Evolutionary conservation across 352 stramenopile genomes (phyloP).

Genomic region (Pythium grandisporangium): DNA sequence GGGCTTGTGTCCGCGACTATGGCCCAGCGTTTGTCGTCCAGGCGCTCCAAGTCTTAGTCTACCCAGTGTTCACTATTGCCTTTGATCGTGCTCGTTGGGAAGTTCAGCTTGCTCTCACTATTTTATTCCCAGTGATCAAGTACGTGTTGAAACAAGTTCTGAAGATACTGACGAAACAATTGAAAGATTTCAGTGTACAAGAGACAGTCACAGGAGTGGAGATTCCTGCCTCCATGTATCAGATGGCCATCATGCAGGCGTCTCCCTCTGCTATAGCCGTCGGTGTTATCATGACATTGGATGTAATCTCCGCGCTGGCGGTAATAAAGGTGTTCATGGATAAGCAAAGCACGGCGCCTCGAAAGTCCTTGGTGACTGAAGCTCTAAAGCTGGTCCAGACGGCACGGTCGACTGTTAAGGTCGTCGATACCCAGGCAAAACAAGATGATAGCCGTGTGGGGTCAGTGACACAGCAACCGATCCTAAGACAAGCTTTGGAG

Average conservation of each 20-base stretch:
- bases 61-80: constrained; percentile 12
- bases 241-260: constrained; percentile 15
- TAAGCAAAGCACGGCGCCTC: background rate
- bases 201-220: constrained; percentile 12
- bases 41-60: background rate
- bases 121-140: constrained; percentile 13
- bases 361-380: background rate
- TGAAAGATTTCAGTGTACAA: background rate
- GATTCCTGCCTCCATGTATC: constrained; percentile 14
- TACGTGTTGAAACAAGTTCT: constrained; percentile 6
- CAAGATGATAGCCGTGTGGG: no score
- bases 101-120: constrained; percentile 8
- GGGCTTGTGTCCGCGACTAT: background rate
- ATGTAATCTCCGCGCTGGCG: constrained; percentile 7
- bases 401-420: no score
- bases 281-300: constrained; percentile 10
- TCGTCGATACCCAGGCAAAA: no score
- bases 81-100: constrained; percentile 5
- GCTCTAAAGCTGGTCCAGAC: no score
- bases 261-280: constrained; percentile 6
- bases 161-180: background rate
- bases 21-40: background rate
- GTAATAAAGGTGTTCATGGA: constrained; percentile 16
- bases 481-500: constrained; percentile 11
- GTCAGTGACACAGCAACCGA: background rate